Base-by-base conservation (phyloP, 2,329 filamentous ascomycete genomes). In the Epichloe hybrida region DNA sequence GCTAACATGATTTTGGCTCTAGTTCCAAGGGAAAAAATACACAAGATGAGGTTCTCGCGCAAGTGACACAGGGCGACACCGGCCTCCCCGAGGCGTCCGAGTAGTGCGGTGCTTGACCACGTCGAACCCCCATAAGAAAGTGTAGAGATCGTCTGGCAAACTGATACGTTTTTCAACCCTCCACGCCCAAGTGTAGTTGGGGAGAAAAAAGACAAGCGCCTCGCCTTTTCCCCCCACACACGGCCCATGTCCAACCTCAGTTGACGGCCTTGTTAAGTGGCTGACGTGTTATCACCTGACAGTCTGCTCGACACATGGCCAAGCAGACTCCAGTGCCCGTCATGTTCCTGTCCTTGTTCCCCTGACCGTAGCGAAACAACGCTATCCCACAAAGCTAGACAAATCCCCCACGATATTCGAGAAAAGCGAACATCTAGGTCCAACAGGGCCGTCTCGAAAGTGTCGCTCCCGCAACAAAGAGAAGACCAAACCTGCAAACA, bases 371-470 rank as follows among this genome's bases (percentile, higher is more conserved):
- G 20, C 17, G 38, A 31, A 42, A 15, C 35, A 45, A 34, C 15
- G 20, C 50, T 35, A 11, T 39, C 40, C 44, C 37, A 39, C 27
- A 39, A 46, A 42, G 13, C 37, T 21, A 8, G 20, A 27, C 21
- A 41, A 13, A 34, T 41, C 31, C 27, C 49, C 49, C 21, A 21
- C 13, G 40, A 34, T 12, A 44, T 48, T 44, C 40, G 23, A 50
- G 43, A 34, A 23, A 49, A 37, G 46, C 39, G 47, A 51, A 40
- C 41, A 54, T 52, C 49, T 49, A 50, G 36, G 45, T 45, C 38
- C 46, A 48, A 38, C 39, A 17, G n/a, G 40, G 37, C 37, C 46
- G 37, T 21, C 17, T 31, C 36, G 13, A 35, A 20, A 46, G n/a
- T n/a, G 20, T 49, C 39, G 4, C 42, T 21, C 34, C 31, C 41